These are phyloP conservation scores for Clonostachys byssicola DNA, from an alignment of 2,329 filamentous ascomycete genomes.

Conservation along the genomic window DNA sequence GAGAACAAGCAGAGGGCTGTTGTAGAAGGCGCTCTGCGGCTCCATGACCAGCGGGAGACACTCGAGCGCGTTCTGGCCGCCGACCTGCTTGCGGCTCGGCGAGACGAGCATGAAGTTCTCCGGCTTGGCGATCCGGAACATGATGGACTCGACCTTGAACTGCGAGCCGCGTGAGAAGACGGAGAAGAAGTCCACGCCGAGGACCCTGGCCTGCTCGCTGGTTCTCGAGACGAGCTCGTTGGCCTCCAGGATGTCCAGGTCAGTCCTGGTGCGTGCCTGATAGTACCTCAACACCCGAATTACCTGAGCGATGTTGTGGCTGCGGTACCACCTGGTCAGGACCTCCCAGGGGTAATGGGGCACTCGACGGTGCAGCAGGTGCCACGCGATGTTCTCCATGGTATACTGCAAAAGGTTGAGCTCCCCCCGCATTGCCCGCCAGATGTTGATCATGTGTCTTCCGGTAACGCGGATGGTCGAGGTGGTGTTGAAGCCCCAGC, in stretches of 20 bases:
- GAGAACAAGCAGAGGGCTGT: conserved; percentile 80
- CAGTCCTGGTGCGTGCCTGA: conserved; percentile 67
- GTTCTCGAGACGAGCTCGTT: conserved; percentile 88
- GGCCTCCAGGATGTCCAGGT: conserved; percentile 85
- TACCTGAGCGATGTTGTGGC: conserved; percentile 63
- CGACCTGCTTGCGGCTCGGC: conserved; percentile 87
- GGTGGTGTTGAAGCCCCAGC: conserved; percentile 92
- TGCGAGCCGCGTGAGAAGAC: conserved; percentile 94
- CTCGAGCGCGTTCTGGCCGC: conserved; percentile 88
- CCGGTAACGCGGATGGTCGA: conserved; percentile 92
- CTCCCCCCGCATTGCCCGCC: conserved; percentile 93
- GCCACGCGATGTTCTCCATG: conserved; percentile 93
- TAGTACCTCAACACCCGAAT: conserved; percentile 77
- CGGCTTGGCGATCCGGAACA: conserved; percentile 97
- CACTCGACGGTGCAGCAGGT: conserved; percentile 80
- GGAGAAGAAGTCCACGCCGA: conserved; percentile 95
- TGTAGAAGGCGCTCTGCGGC: conserved; percentile 92
- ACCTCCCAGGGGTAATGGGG: conserved; percentile 81
- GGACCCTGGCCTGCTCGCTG: conserved; percentile 86
- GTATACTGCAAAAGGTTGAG: conserved; percentile 90
- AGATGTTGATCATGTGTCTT: conserved; percentile 94
- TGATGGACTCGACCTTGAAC: conserved; percentile 97
- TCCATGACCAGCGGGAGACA: conserved; percentile 97
- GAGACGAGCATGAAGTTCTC: conserved; percentile 91
- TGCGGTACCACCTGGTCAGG: conserved; percentile 78